These are phyloP conservation scores for Neoarthrinium moseri DNA, from an alignment of 2,329 filamentous ascomycete species.

Conservation along the genomic window DNA sequence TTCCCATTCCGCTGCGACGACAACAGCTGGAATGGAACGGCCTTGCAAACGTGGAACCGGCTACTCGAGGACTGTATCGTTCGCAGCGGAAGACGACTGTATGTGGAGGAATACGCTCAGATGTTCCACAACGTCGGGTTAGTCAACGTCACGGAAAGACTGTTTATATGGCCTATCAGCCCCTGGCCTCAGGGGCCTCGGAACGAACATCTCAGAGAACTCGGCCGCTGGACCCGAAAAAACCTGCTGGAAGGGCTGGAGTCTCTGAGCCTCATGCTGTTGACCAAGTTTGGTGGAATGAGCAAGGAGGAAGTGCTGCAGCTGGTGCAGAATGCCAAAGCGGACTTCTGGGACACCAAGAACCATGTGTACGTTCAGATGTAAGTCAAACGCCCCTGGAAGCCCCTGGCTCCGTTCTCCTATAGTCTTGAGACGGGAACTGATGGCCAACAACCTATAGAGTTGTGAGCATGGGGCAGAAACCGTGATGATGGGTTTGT, in stretches of 20 bases:
- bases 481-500: too few relatives aligned
- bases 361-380: constrained; percentile 7
- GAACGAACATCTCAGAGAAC: constrained; percentile 9
- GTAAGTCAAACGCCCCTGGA: neutral
- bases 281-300: constrained; percentile 5
- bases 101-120: constrained; percentile 1
- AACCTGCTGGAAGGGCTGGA: constrained; percentile 2
- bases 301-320: constrained; percentile 3
- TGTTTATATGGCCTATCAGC: constrained; percentile 11
- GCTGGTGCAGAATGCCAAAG: constrained; percentile 5
- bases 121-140: constrained; percentile 11
- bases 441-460: neutral
- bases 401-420: neutral
- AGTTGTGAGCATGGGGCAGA: constrained; percentile 8
- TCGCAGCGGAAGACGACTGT: constrained; percentile 10
- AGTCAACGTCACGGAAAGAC: constrained; percentile 9
- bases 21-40: constrained; percentile 12
- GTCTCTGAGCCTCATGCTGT: neutral
- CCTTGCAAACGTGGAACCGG: constrained; percentile 6
- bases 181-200: constrained; percentile 11
- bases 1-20: constrained; percentile 11
- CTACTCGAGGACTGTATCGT: constrained; percentile 1
- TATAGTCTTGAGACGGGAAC: neutral
- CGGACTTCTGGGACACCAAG: constrained; percentile 6
- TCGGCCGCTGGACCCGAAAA: neutral